These are phyloP conservation scores for Platismatia glauca DNA, from an alignment of 495 filamentous ascomycete species.

Conservation along the genomic window DNA sequence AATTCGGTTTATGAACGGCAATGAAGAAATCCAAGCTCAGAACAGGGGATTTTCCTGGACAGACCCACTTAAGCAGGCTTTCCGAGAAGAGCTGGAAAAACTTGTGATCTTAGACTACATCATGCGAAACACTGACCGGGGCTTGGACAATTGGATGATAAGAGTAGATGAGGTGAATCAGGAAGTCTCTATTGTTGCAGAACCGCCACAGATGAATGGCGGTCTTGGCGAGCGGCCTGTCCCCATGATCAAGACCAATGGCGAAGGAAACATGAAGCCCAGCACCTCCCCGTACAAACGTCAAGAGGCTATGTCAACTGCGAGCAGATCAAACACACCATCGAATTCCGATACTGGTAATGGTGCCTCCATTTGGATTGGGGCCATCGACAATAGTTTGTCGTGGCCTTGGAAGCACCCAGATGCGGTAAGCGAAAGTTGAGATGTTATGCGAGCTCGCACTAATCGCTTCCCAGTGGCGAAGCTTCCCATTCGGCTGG, in stretches of 20 bases:
- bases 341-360: constrained; percentile 36
- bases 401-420: constrained; percentile 99
- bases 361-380: constrained; percentile 62
- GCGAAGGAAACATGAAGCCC: constrained; percentile 31
- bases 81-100: constrained; percentile 93
- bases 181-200: constrained; percentile 74
- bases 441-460: neutral
- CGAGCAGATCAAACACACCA: constrained; percentile 52
- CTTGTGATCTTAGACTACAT: constrained; percentile 97
- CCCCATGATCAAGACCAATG: constrained; percentile 35
- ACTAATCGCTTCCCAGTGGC: constrained; percentile 43
- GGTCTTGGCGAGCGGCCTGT: constrained; percentile 45
- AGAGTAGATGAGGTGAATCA: constrained; percentile 79
- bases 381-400: constrained; percentile 94
- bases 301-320: constrained; percentile 77
- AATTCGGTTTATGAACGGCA: constrained; percentile 36
- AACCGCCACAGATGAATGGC: constrained; percentile 61
- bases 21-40: constrained; percentile 42
- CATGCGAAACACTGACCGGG: constrained; percentile 97
- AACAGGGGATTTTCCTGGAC: constrained; percentile 68
- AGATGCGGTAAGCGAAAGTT: constrained; percentile 57
- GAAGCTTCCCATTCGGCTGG: constrained; percentile 96
- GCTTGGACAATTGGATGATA: constrained; percentile 99
- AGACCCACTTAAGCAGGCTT: constrained; percentile 76
- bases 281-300: constrained; percentile 60